phyloP scores from a whole-genome alignment of 352 stramenopile genomes.

The Pythium periplocum region DNA sequence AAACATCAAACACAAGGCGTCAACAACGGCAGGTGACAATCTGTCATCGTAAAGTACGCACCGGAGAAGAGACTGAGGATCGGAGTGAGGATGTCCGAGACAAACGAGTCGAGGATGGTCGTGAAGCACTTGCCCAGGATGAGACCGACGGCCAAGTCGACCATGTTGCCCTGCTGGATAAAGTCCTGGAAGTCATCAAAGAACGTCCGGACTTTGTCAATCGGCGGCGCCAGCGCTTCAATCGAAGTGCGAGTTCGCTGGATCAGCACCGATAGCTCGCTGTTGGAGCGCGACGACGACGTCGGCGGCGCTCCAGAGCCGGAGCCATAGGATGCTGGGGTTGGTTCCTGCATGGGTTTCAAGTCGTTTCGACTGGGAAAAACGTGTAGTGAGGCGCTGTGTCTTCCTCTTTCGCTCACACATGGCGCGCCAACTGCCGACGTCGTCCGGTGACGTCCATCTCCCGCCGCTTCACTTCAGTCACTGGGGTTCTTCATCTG shows the following conservation, averaged over 20 bases:
- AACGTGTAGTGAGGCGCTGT: too few species aligned
- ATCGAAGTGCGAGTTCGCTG: conserved; percentile 13
- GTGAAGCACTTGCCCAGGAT: conserved; percentile 66
- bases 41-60: conserved; percentile 8
- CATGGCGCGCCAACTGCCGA: too few species aligned
- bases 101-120: conserved; percentile 67
- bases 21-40: background rate
- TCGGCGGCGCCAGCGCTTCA: conserved; percentile 14
- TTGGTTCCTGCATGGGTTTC: too few species aligned
- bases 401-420: too few species aligned
- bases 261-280: conserved; percentile 12
- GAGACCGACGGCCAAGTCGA: conserved; percentile 63
- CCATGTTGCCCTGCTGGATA: conserved; percentile 70
- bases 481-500: too few species aligned
- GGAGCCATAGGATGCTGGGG: too few species aligned
- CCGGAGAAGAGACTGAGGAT: conserved; percentile 66
- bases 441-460: too few species aligned
- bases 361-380: too few species aligned
- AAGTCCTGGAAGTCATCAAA: conserved; percentile 66
- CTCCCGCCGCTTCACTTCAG: too few species aligned
- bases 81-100: conserved; percentile 56
- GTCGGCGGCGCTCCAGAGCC: too few species aligned
- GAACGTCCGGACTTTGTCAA: conserved; percentile 27
- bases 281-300: background rate
- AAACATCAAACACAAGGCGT: background rate